phyloP scores from a whole-genome alignment of 73 alveolate genomes.

The Tetrahymena thermophila region DNA sequence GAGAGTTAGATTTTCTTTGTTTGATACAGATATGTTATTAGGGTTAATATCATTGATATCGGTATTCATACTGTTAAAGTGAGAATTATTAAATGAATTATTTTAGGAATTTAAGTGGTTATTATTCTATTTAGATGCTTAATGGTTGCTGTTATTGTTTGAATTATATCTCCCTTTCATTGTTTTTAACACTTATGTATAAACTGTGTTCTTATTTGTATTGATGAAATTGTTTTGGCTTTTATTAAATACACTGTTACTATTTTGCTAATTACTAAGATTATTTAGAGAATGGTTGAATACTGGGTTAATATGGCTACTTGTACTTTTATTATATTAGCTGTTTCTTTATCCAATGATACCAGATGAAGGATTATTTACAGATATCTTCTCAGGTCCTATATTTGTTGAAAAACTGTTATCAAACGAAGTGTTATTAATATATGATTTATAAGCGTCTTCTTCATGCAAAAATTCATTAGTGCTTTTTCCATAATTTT shows the following conservation, averaged over 20 bases:
- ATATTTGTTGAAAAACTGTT: neutral
- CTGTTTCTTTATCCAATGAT: neutral
- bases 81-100: neutral
- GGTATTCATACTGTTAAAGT: neutral
- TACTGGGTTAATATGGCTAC: neutral
- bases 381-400: neutral
- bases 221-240: neutral
- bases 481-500: neutral
- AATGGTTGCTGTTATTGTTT: neutral
- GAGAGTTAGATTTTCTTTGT: neutral
- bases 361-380: neutral
- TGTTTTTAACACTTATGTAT: neutral
- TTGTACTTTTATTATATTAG: neutral
- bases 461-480: neutral
- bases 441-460: neutral
- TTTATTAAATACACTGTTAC: neutral
- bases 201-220: neutral
- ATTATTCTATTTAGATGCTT: neutral
- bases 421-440: neutral
- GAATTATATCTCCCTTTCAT: neutral
- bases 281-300: neutral
- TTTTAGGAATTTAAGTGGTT: neutral
- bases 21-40: neutral
- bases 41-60: neutral
- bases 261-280: neutral